Evolutionary conservation across 805 yeast species (phyloP), one percentile per base, ranked within the genome.

Genomic region (Tanozyma kutaoensis): DNA sequence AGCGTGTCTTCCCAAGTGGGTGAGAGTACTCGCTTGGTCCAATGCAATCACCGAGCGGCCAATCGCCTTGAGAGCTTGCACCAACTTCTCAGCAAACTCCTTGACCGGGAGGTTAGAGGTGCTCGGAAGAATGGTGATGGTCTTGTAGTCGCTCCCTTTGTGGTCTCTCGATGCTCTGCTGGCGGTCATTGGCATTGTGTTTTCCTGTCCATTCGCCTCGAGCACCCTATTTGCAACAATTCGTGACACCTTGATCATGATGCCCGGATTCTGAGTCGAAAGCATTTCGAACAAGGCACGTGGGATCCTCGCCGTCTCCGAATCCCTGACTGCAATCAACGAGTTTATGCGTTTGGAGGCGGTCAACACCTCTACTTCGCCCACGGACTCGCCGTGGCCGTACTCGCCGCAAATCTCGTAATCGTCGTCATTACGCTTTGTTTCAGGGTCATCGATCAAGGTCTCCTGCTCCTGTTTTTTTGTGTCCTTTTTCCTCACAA

Each of bases 351-450:
- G 66, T 30, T 73, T 65, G 8, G 77, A 66, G 9, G 84, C 84
- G 0, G 93, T 84, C 34, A 88, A 60, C 3, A 88, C 96, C 48
- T 88, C 98, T 7, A 91, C 77, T 50, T 88, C 97, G 3, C 97
- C 98, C 33, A 91, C 68, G 22, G 94, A 79, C 40, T 84, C 93
- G 5, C 96, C 96, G 48, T 85, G 94, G 2, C 96, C 95, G 42
- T 72, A 76, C 45, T 88, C 98, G 2, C 78, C 80, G 11, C 75
- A 39, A 1, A 72, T 55, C 20, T 48, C 55, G 20, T 42, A 40
- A 10, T 50, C 49, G 12, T 36, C 34, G 10, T 39, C 30, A n/a
- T n/a, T n/a, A 4, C 27, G 28, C 2, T 24, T 29, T 13, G 23
- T 30, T 23, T 24, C 30, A 11, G 32, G 31, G n/a, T 45, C 48